Percentiles rank a stretch among this genome's conserved stretches.
phyloP scores from a whole-genome alignment of 257 asterid genomes.

The Henckelia pumila region DNA sequence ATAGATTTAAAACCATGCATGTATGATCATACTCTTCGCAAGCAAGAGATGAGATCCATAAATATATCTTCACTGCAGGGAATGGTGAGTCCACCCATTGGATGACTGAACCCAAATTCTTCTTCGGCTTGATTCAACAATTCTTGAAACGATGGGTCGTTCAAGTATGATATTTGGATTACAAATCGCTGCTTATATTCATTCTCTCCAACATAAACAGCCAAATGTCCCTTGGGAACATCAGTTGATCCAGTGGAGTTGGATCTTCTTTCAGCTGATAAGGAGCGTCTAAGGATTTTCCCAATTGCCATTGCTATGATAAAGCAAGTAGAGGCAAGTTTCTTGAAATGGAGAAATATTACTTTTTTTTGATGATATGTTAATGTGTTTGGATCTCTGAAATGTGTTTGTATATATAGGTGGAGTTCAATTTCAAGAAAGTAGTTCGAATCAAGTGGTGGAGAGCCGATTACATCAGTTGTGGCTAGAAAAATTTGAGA shows the following conservation, averaged over 20 bases:
- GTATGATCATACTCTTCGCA: slow-evolving; percentile 1
- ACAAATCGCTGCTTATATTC: slow-evolving; percentile 11
- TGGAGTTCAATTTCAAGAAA: background rate
- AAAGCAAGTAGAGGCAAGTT: background rate
- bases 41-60: slow-evolving; percentile 19
- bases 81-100: slow-evolving; percentile 30
- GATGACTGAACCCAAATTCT: slow-evolving; percentile 20
- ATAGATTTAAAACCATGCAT: no score
- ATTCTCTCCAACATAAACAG: slow-evolving; percentile 21
- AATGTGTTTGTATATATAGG: slow-evolving; percentile 15
- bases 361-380: background rate
- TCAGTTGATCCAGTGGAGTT: slow-evolving; percentile 6
- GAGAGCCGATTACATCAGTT: background rate
- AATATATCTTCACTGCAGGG: slow-evolving; percentile 31
- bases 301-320: slow-evolving; percentile 14
- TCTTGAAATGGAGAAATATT: background rate
- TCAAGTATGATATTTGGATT: slow-evolving; percentile 25
- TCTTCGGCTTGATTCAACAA: slow-evolving; percentile 13
- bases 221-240: slow-evolving; percentile 24
- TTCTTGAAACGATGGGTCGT: slow-evolving; percentile 18
- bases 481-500: background rate
- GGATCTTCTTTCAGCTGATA: slow-evolving; percentile 15
- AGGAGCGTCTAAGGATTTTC: slow-evolving; percentile 19
- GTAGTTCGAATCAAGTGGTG: background rate
- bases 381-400: background rate